phyloP scores from a whole-genome alignment of 164 flowering plant genomes.

The Tinospora cordifolia region DNA sequence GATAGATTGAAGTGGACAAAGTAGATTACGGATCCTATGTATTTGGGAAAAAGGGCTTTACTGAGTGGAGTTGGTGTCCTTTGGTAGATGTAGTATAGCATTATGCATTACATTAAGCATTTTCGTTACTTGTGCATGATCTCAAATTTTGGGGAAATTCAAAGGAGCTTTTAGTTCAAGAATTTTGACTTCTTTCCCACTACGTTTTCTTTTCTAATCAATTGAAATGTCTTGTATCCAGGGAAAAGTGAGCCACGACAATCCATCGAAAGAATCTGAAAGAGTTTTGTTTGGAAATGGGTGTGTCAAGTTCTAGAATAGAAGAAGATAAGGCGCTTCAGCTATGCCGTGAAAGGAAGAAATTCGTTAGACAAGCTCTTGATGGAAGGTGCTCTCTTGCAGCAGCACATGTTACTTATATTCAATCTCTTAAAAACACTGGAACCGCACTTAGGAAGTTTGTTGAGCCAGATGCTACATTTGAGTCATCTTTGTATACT shows the following conservation, averaged over 20 bases:
- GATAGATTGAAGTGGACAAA: no score
- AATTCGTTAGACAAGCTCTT: conserved; percentile 70
- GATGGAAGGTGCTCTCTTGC: conserved; percentile 86
- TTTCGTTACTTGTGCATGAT: conserved; percentile 5
- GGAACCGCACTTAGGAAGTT: conserved; percentile 71
- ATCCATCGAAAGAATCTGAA: not conserved
- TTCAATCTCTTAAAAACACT: conserved; percentile 50
- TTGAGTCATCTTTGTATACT: conserved; percentile 54
- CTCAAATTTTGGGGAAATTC: not conserved
- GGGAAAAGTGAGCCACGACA: conserved; percentile 7
- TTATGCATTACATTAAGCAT: not conserved
- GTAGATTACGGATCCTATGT: no score
- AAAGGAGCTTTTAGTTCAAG: not conserved
- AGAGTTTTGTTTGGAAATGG: conserved; percentile 41
- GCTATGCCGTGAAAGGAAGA: conserved; percentile 87
- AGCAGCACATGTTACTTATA: conserved; percentile 65
- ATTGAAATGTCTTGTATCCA: conserved; percentile 3
- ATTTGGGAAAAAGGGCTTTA: no score
- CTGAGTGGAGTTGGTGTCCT: no score
- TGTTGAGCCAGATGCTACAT: conserved; percentile 57
- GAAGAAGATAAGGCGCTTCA: conserved; percentile 83
- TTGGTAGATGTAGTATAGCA: not conserved
- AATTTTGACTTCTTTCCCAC: not conserved
- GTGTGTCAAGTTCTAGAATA: conserved; percentile 57
- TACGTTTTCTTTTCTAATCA: not conserved